phyloP scores from a whole-genome alignment of 805 yeast genomes.

The Yamadazyma akitaensis region DNA sequence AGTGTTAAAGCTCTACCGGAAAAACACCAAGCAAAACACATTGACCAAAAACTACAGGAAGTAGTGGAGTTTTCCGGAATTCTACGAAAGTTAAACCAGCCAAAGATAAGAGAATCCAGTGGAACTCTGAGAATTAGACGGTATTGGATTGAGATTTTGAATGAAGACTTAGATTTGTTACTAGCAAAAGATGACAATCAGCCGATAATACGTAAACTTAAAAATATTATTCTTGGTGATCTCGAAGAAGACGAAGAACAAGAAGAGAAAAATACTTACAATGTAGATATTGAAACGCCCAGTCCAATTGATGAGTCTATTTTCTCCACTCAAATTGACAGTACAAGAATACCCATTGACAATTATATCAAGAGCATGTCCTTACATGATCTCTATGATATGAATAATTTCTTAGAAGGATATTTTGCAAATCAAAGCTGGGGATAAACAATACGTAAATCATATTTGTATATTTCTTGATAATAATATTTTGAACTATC shows the following conservation, averaged over 20 bases:
- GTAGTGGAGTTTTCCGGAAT: neutral
- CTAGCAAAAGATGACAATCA: conserved; percentile 1
- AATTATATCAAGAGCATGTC: neutral
- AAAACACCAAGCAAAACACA: neutral
- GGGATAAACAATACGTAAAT: neutral
- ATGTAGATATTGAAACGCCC: neutral
- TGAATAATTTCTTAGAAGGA: conserved; percentile 5
- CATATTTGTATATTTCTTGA: neutral
- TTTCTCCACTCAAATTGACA: neutral
- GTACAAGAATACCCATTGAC: neutral
- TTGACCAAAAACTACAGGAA: neutral
- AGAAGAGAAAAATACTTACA: neutral
- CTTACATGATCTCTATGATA: neutral
- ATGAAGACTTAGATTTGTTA: conserved; percentile 9
- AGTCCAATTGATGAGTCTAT: neutral
- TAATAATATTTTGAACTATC: neutral
- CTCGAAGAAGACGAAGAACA: neutral
- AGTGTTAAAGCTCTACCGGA: conserved; percentile 1
- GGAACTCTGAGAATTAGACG: conserved; percentile 12
- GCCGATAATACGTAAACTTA: neutral
- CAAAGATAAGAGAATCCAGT: conserved; percentile 1
- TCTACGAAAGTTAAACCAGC: conserved; percentile 2
- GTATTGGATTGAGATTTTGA: conserved; percentile 10
- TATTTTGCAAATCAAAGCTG: conserved; percentile 1
- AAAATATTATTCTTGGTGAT: conserved; percentile 1